A percentile compares a stretch with the other conserved stretches of the same genome.
Conservation (phyloP, 371 early-diverging fungal species). For the Fennellomyces sp. region DNA sequence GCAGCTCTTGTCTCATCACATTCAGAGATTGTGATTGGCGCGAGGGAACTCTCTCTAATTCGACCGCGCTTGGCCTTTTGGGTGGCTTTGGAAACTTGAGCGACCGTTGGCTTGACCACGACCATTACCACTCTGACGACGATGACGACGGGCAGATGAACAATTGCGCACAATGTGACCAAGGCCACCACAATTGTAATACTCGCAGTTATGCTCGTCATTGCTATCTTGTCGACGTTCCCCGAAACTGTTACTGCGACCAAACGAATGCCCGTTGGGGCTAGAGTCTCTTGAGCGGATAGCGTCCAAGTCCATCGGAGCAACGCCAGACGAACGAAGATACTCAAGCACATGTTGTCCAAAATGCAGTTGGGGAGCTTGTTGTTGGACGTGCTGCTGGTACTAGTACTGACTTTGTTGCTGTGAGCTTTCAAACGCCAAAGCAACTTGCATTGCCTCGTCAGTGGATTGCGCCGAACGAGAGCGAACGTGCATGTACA, state of each 20-base stretch:
- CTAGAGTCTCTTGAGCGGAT: not conserved
- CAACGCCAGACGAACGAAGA: not conserved
- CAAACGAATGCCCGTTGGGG: not conserved
- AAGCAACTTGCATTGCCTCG: no score
- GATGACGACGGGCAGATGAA: not conserved
- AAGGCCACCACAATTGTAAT: not conserved
- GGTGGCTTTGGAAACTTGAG: no score
- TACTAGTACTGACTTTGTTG: no score
- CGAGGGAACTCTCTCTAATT: not conserved
- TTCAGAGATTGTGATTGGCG: not conserved
- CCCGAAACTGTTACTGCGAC: not conserved
- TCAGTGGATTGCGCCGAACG: no score
- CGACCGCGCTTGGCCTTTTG: not conserved
- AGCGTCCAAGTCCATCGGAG: not conserved
- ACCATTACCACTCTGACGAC: not conserved
- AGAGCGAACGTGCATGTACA: no score
- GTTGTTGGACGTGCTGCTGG: no score
- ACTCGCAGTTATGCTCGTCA: not conserved
- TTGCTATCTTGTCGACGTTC: not conserved
- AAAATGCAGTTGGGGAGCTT: no score
- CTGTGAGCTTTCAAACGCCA: no score
- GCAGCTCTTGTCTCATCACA: no score
- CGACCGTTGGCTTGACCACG: no score
- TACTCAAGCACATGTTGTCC: no score
- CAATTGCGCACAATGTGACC: constrained; percentile 1